Conservation (phyloP, 352 stramenopile species). For the Blastocystis sp. region DNA sequence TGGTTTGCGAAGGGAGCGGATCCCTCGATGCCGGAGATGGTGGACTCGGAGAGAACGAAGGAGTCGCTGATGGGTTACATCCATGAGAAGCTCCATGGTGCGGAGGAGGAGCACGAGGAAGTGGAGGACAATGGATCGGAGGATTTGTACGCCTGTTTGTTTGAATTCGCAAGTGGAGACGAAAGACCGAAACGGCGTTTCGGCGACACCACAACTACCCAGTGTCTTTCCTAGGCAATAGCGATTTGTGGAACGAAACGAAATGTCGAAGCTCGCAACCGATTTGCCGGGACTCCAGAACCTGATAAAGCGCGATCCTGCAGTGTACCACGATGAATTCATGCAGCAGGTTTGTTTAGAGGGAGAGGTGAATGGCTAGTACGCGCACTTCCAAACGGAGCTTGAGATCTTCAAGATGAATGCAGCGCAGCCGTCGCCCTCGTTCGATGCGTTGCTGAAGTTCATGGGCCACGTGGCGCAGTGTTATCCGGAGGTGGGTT, state of each 20-base stretch:
- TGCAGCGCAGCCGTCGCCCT: conserved; percentile 74
- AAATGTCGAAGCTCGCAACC: conserved; percentile 8
- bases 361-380: conserved; percentile 27
- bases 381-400: conserved; percentile 84
- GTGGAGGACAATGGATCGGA: not conserved
- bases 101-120: not conserved
- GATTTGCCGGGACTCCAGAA: conserved; percentile 91
- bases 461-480: conserved; percentile 84
- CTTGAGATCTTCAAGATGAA: conserved; percentile 85
- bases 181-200: not conserved
- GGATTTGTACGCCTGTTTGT: conserved; percentile 12
- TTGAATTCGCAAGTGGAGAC: too few relatives aligned
- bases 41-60: conserved; percentile 1
- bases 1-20: conserved; percentile 39
- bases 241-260: not conserved
- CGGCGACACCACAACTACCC: not conserved
- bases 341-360: conserved; percentile 74
- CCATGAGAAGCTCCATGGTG: not conserved
- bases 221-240: not conserved
- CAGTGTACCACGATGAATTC: conserved; percentile 89
- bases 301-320: conserved; percentile 90
- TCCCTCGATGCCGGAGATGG: not conserved
- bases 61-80: conserved; percentile 37
- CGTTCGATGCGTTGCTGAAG: conserved; percentile 86
- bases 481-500: conserved; percentile 66